Evolutionary conservation across 139 green algal species (phyloP), one percentile per base, ranked within the genome.

Genomic region (Tetratostichococcus sp.): DNA sequence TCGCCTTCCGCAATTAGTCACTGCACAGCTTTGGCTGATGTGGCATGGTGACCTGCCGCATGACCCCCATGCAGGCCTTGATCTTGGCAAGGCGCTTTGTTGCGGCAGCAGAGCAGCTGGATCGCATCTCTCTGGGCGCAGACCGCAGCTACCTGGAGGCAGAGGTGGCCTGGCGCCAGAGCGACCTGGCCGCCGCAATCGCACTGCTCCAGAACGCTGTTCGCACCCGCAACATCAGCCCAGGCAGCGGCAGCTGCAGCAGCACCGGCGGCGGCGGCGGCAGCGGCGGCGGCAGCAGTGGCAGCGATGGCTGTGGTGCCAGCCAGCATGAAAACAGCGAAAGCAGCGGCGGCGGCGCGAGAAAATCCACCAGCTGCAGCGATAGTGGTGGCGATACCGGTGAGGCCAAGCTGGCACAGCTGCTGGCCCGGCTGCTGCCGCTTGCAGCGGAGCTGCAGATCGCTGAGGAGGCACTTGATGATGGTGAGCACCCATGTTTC

Each of bases 81-180:
- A 75, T 89, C 28, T 66, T 77, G 28, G 84, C 76, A 69, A 30
- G 65, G 62, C 75, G 84, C 2, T 86, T 79, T n/a, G 34, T 32
- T 0, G 83, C 88, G 31, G 84, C 84, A 3, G 26, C 67, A 21
- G 71, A 65, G 23, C 70, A 23, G 23, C 69, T 65, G 30, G 32
- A 5, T 6, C 31, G n/a, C 8, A 43, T 89, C 30, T 42, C 67
- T 4, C 14, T 39, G 19, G 83, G 83, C 0, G 30, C 58, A 1
- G 79, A 89, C 42, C 62, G 73, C 32, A 58, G 71, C 1, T 84
- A 86, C 62, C 66, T 89, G 25, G 28, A 80, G 21, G 79, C 79
- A 1, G 79, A 89, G 43, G 67, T 26, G 19, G 31, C 28, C 6
- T 89, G 84, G 84, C 71, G 82, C 1, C 35, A 66, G 35, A 75